Conservation (phyloP, 306 rosid genomes). For the Quillaja saponaria region DNA sequence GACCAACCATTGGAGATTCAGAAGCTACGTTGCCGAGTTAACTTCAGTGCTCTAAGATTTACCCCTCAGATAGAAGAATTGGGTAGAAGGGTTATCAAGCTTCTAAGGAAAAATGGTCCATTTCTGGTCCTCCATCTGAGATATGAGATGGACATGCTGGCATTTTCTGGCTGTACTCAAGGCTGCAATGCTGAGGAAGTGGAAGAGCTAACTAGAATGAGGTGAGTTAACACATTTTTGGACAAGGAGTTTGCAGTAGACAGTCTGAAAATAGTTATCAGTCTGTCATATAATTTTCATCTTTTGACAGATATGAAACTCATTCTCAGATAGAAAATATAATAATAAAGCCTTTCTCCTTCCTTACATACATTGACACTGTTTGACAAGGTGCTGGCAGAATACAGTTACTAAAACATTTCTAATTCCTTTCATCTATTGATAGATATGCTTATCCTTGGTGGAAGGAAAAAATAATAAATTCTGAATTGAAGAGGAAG, state of each 20-base stretch:
- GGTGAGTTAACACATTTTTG: constrained; percentile 43
- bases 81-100: constrained; percentile 84
- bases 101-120: constrained; percentile 74
- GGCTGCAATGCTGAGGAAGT: constrained; percentile 91
- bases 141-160: constrained; percentile 99
- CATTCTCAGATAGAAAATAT: too few relatives aligned
- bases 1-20: constrained; percentile 86
- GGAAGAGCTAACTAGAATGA: constrained; percentile 97
- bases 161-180: constrained; percentile 98
- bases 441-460: constrained; percentile 97
- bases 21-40: constrained; percentile 90
- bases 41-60: constrained; percentile 83
- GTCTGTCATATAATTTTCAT: constrained; percentile 17
- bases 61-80: constrained; percentile 94
- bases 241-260: constrained; percentile 3
- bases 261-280: background rate
- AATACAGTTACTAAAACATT: too few relatives aligned
- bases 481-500: constrained; percentile 91
- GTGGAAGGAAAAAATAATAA: constrained; percentile 98
- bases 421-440: background rate
- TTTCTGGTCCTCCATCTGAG: constrained; percentile 94
- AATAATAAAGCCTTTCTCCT: too few relatives aligned
- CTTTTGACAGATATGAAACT: constrained; percentile 26
- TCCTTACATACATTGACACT: too few relatives aligned
- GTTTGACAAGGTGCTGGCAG: too few relatives aligned